Evolutionary conservation across 2,329 filamentous ascomycete genomes (phyloP), one percentile per base, ranked within the genome.

Genomic region (Periconia digitata): DNA sequence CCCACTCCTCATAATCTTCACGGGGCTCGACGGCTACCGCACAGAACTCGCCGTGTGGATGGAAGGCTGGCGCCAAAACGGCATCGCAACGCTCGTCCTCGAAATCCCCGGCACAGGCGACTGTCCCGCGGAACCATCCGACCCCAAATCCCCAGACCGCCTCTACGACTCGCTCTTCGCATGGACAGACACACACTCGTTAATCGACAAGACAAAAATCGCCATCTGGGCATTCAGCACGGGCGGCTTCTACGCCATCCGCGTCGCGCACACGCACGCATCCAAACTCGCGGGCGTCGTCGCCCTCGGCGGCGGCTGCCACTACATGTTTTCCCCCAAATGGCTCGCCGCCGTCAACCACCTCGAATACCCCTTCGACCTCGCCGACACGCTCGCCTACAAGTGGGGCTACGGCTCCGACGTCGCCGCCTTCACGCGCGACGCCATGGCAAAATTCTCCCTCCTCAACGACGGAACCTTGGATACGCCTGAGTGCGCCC

Each of bases 81-180:
- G 76, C 24, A 74, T 83, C 10, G 79, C 73, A 0, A 74, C 72
- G 2, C 56, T 82, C 4, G 68, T 82, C 6, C 71, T 82, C 6
- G 80, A 83, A 63, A 82, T 83, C 44, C 80, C 80, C 0, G 80
- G 80, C 1, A 83, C 80, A 2, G 80, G 80, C 17, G 80, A 83
- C 62, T 81, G 76, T 49, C 80, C 80, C 8, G 79, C 79, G 0
- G 58, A 62, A 1, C 62, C 76, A 0, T 65, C 57, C 0, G 80
- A 83, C 44, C 73, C 74, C 0, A 71, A 59, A 1, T 75, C 73
- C 13, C 76, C 80, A 0, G 82, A 85, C 51, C 73, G 81, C 0
- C 72, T 80, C 22, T 83, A 77, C 73, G 73, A 64, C 3, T 79
- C 74, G 46, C 58, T 85, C 23, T 74, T 84, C 37, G 78, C 80